Evolutionary conservation across 2,329 filamentous ascomycete species (phyloP).

Genomic region (Sodiomyces alkalinus): DNA sequence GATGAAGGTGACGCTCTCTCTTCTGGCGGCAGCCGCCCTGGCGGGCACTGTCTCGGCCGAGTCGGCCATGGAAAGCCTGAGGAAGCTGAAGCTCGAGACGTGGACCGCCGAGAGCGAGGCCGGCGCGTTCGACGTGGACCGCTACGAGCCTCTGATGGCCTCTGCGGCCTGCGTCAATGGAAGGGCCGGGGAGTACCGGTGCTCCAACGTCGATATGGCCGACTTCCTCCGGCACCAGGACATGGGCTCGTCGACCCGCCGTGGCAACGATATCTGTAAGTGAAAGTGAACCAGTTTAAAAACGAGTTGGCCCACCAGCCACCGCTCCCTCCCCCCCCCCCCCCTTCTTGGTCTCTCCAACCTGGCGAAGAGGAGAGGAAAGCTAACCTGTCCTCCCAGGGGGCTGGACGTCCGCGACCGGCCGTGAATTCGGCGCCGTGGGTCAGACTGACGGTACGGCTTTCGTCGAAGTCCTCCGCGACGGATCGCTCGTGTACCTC

Average conservation of each 20-base stretch:
- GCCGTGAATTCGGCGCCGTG: conserved; percentile 32
- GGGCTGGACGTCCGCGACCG: conserved; percentile 9
- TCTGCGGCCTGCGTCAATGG: conserved; percentile 1
- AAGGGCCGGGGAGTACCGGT: neutral
- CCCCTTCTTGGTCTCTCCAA: too few relatives aligned
- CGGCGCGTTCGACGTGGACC: conserved; percentile 8
- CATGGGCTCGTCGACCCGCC: neutral
- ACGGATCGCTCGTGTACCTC: conserved; percentile 28
- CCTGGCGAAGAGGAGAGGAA: too few relatives aligned
- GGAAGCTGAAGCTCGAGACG: neutral
- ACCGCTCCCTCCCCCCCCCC: too few relatives aligned
- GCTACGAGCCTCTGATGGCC: conserved; percentile 4
- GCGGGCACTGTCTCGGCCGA: neutral
- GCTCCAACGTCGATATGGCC: neutral
- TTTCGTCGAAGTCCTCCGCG: conserved; percentile 28
- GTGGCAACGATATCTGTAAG: neutral
- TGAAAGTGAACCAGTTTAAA: too few relatives aligned
- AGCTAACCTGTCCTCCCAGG: too few relatives aligned
- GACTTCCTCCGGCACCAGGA: neutral
- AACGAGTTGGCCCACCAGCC: too few relatives aligned
- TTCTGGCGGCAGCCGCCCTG: too few relatives aligned
- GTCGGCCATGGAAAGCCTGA: neutral
- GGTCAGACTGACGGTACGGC: conserved; percentile 32
- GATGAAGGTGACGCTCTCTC: too few relatives aligned
- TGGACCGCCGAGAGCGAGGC: neutral